These are phyloP conservation scores for Jacaranda copaia DNA, from an alignment of 257 asterid genomes.

Conservation along the genomic window DNA sequence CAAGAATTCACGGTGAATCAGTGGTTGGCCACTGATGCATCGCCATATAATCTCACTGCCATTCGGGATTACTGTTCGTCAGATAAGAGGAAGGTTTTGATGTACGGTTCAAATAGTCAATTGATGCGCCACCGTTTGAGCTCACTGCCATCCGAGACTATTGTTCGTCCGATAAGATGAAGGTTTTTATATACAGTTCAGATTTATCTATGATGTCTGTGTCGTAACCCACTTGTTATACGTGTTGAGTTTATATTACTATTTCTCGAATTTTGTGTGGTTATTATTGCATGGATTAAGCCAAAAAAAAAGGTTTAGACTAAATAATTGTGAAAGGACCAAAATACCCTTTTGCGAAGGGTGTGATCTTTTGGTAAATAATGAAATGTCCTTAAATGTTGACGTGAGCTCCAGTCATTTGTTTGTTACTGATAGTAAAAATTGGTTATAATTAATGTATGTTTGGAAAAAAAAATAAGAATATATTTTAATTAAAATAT, in stretches of 20 bases:
- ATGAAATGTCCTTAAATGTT: background rate
- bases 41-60: constrained; percentile 66
- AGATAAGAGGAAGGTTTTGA: background rate
- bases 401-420: background rate
- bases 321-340: constrained; percentile 23
- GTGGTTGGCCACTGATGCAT: constrained; percentile 71
- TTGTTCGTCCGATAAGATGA: constrained; percentile 36
- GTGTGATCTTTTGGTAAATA: background rate
- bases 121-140: constrained; percentile 62
- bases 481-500: no score
- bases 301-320: background rate
- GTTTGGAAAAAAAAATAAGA: no score
- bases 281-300: background rate
- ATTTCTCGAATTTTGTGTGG: background rate
- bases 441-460: no score
- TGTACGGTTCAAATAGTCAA: no score
- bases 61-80: constrained; percentile 48
- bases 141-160: constrained; percentile 55
- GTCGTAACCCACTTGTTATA: constrained; percentile 13
- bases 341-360: background rate
- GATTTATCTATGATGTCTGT: constrained; percentile 29
- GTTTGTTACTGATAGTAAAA: no score
- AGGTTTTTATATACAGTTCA: background rate
- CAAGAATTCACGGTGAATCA: constrained; percentile 64
- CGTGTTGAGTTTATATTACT: background rate